phyloP scores from a whole-genome alignment of 805 yeast species.

The Suhomyces prunicola region DNA sequence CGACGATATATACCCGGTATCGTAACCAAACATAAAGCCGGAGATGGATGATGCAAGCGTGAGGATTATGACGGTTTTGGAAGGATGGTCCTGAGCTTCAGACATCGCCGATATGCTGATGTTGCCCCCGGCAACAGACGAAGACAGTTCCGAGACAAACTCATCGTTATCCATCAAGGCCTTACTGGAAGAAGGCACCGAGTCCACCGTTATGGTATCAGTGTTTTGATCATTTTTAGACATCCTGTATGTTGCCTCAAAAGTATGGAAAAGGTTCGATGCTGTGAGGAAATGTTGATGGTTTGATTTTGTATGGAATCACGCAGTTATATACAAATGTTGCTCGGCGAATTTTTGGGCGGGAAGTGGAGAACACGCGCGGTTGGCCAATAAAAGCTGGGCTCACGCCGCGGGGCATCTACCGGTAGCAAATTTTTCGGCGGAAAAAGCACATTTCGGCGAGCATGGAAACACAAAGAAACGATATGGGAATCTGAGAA shows the following conservation, averaged over 20 bases:
- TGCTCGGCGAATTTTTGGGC: neutral
- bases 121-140: neutral
- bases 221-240: neutral
- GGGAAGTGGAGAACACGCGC: neutral
- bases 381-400: neutral
- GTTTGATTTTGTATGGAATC: neutral
- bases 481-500: neutral
- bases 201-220: constrained; percentile 1
- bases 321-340: neutral
- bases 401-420: neutral
- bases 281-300: neutral
- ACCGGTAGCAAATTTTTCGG: neutral
- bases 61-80: constrained; percentile 61
- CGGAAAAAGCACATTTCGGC: neutral
- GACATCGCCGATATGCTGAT: neutral
- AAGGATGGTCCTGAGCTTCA: constrained; percentile 29
- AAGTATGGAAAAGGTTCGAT: no score
- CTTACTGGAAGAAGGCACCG: constrained; percentile 2
- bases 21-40: constrained; percentile 96
- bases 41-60: constrained; percentile 83
- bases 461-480: neutral
- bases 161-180: neutral
- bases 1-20: constrained; percentile 93
- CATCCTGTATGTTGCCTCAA: neutral
- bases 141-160: neutral